These are phyloP conservation scores for Diddensiella transvaalensis DNA, from an alignment of 805 yeast genomes.

Conservation along the genomic window DNA sequence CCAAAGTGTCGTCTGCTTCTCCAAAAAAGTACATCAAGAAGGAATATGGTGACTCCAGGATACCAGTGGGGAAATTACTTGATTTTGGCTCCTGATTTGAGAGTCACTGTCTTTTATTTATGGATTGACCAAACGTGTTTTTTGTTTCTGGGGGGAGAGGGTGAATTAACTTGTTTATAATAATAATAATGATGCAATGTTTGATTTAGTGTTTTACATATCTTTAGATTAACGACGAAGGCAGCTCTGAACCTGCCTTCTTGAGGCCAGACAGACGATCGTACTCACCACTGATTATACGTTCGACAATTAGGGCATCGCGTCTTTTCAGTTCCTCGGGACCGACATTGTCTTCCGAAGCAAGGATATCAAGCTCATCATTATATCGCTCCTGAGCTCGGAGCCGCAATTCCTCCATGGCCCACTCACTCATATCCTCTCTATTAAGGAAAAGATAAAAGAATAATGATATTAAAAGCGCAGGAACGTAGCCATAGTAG, in stretches of 20 bases:
- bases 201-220: conserved; percentile 1
- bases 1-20: conserved; percentile 5
- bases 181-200: too few species aligned
- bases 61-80: conserved; percentile 17
- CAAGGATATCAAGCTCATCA: conserved; percentile 46
- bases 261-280: conserved; percentile 48
- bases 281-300: conserved; percentile 80
- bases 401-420: conserved; percentile 72
- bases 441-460: conserved; percentile 49
- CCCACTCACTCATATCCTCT: conserved; percentile 67
- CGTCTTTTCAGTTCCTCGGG: conserved; percentile 60
- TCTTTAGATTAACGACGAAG: conserved; percentile 31
- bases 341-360: conserved; percentile 38
- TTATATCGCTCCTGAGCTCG: conserved; percentile 68
- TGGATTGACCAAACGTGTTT: not conserved
- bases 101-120: not conserved
- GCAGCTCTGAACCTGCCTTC: conserved; percentile 35
- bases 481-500: conserved; percentile 71
- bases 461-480: conserved; percentile 53
- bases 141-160: too few species aligned
- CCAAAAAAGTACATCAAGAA: conserved; percentile 19
- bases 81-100: conserved; percentile 8
- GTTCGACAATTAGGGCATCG: conserved; percentile 74
- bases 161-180: too few species aligned
- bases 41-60: conserved; percentile 10